Base-by-base conservation (phyloP, 2,329 filamentous ascomycete species). In the Fonsecaea multimorphosa region DNA sequence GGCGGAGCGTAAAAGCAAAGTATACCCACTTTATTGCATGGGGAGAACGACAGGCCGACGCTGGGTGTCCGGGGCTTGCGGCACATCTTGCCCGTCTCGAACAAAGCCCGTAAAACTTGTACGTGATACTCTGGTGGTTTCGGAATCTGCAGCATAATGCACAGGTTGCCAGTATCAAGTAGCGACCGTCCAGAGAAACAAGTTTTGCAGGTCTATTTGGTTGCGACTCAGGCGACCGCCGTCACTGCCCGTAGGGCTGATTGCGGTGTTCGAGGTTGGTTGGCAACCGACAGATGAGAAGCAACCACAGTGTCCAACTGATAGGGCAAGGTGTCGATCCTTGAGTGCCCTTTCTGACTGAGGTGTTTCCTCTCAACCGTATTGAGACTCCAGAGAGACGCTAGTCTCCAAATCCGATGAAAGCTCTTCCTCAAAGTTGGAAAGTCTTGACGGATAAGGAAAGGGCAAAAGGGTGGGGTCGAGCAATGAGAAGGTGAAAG, bases 271-370 rank as follows among this genome's bases (percentile, higher is more conserved):
- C 51, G 14, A n/a, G 24, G 51, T n/a, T 22, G n/a, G 24, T 34
- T 54, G 51, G 51, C 27, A 38, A 40, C 44, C 44, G 11, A 22
- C 12, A 24, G 44, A 49, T 49, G 5, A 49, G 44, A 12, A 24
- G 19, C 44, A 19, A 49, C 9, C 44, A 12, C 22, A 24, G 4
- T 22, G 44, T 56, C 12, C 32, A 40, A 38, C 22, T 34, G 54
- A 16, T 56, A 3, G 24, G n/a, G 54, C 58, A 60, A 60, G 32
- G 40, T 38, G 58, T 44, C 19, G 58, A 60, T 60, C 58, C 29
- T 49, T 19, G 22, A 44, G 32, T 46, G 29, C 58, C 31, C 32
- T 52, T 60, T 60, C 31, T 32, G 58, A 32, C n/a, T 14, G 31
- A 52, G 9, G 44, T 27, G 40, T 27, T 60, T 36, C 34, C 32